Conservation (phyloP, 768 basidiomycete genomes). For the Leccinum ochraceum region DNA sequence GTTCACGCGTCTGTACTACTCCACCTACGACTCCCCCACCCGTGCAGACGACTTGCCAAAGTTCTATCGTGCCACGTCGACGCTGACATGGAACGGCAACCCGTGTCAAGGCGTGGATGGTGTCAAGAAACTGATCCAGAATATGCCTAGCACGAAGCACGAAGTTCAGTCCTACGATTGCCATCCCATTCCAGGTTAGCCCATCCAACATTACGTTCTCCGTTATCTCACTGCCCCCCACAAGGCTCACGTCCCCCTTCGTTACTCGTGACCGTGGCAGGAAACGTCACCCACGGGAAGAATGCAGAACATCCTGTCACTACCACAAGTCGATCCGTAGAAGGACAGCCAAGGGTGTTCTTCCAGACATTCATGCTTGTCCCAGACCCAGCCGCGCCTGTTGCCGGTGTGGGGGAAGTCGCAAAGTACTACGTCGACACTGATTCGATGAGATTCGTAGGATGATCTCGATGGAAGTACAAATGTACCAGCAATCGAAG, state of each 20-base stretch:
- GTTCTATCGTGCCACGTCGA: constrained; percentile 77
- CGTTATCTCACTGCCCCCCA: constrained; percentile 10
- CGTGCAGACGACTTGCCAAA: constrained; percentile 75
- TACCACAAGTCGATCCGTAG: constrained; percentile 50
- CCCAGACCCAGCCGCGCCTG: constrained; percentile 67
- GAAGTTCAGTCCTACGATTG: constrained; percentile 89
- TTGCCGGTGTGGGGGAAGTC: constrained; percentile 66
- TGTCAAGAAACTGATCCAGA: constrained; percentile 61
- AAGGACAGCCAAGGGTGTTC: constrained; percentile 83
- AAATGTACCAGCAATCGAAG: neutral
- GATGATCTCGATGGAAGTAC: constrained; percentile 40
- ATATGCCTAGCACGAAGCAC: constrained; percentile 80
- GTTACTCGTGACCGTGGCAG: constrained; percentile 76
- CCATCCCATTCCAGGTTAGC: constrained; percentile 80
- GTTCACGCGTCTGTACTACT: constrained; percentile 82
- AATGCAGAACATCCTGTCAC: constrained; percentile 59
- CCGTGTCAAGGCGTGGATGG: constrained; percentile 74
- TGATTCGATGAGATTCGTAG: constrained; percentile 82
- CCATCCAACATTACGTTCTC: constrained; percentile 6
- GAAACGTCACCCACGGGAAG: constrained; percentile 71
- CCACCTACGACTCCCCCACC: constrained; percentile 78
- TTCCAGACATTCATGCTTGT: constrained; percentile 86
- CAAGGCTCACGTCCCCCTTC: constrained; percentile 78
- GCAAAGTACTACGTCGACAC: constrained; percentile 82
- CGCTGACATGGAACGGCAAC: constrained; percentile 84